These are phyloP conservation scores for Aegilops bicornis DNA, from an alignment of 176 grass and related monocot species.

Conservation along the genomic window DNA sequence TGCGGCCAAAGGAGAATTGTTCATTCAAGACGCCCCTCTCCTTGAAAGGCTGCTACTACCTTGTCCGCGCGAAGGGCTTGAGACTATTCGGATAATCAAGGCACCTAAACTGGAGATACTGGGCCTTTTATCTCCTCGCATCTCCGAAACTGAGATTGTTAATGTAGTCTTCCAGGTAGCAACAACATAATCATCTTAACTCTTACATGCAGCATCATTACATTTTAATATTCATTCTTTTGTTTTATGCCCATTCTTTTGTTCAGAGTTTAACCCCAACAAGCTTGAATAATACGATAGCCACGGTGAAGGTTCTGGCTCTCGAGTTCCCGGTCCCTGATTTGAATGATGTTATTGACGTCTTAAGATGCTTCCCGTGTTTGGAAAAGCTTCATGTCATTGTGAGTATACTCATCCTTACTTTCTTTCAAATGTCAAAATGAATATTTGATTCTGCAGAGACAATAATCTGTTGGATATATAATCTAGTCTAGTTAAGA, in stretches of 20 bases:
- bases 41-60: neutral
- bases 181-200: neutral
- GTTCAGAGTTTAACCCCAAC: neutral
- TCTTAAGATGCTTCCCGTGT: neutral
- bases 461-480: neutral
- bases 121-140: neutral
- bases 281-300: neutral
- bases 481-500: too few species aligned
- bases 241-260: neutral
- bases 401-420: neutral
- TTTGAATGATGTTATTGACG: neutral
- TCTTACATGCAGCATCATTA: neutral
- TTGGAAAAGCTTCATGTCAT: neutral
- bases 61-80: neutral
- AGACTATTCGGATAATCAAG: neutral
- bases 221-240: neutral
- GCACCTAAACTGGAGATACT: neutral
- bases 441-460: neutral
- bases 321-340: neutral
- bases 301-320: neutral
- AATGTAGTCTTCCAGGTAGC: neutral
- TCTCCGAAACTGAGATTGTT: neutral
- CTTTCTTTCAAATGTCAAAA: neutral
- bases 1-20: neutral
- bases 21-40: neutral